Percentiles rank a stretch among this genome's conserved stretches.
These are phyloP conservation scores for Gautieria morchelliformis DNA, from an alignment of 768 basidiomycete species.

Conservation along the genomic window DNA sequence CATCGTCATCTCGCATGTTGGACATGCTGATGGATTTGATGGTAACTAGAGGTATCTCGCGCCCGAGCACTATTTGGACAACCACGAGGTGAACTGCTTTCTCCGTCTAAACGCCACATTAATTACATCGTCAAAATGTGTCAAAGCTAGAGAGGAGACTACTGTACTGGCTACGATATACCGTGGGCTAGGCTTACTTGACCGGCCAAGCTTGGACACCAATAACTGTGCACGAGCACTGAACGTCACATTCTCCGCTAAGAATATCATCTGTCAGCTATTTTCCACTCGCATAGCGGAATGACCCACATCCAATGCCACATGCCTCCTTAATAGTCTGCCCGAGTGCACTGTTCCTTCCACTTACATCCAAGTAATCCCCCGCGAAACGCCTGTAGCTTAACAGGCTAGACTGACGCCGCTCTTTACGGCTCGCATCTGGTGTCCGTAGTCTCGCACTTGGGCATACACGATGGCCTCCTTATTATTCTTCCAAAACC, in stretches of 20 bases:
- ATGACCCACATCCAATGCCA: constrained; percentile 56
- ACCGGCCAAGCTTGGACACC: constrained; percentile 75
- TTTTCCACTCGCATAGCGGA: neutral
- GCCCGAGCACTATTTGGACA: constrained; percentile 54
- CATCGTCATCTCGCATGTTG: constrained; percentile 84
- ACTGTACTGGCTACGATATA: constrained; percentile 71
- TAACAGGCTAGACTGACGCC: constrained; percentile 85
- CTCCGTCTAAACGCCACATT: constrained; percentile 43
- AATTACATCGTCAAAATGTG: constrained; percentile 3
- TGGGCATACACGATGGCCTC: constrained; percentile 84
- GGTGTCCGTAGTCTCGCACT: constrained; percentile 89
- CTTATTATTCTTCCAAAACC: constrained; percentile 99
- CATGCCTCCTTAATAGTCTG: constrained; percentile 65
- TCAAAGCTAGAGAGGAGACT: neutral
- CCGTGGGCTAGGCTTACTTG: constrained; percentile 87
- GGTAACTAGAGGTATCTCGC: constrained; percentile 82
- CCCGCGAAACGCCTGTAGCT: constrained; percentile 93
- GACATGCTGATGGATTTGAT: constrained; percentile 85
- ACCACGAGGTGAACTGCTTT: constrained; percentile 80
- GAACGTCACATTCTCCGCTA: constrained; percentile 74
- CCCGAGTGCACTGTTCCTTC: constrained; percentile 59
- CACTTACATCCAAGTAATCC: constrained; percentile 90
- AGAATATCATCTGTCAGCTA: constrained; percentile 3
- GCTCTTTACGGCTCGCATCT: constrained; percentile 89
- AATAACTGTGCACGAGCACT: constrained; percentile 75